Evolutionary conservation across 2,329 filamentous ascomycete genomes (phyloP), one percentile per base, ranked within the genome.

Genomic region (Colletotrichum musae): DNA sequence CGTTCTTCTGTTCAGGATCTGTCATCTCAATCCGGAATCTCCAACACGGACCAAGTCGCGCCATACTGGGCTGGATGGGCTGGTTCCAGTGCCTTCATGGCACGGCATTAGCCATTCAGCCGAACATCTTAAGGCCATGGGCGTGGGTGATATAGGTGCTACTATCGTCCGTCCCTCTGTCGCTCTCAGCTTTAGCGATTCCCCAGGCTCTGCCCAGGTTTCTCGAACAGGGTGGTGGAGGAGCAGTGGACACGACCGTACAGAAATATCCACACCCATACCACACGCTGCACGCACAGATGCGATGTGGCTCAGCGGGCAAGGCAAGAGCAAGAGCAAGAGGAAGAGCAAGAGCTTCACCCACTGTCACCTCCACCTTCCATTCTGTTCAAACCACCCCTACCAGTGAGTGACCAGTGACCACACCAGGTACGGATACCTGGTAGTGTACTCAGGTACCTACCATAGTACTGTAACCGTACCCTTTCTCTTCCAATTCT

Each of bases 41-140:
- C 57, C 70, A 45, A 68, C 64, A 70, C 63, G 76, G 76, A 73
- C 74, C 74, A 73, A 73, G 72, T 60, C 70, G 70, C 72, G 73
- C 75, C 77, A 76, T 75, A 26, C 24, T 59, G 65, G 61, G 41
- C 73, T 73, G 58, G 57, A 70, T 75, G 72, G 74, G 74, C 74
- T 81, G 77, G 79, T 78, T 79, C 78, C 79, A 77, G 77, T 73
- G 72, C 75, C 73, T 75, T 76, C 76, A 77, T 79, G 74, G 76
- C 78, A 82, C 80, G 80, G 80, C 82, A 84, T 84, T 81, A 83
- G 76, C 82, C 80, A 83, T 85, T 84, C 82, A 85, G 82, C 82
- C 82, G 82, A 83, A 76, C 81, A 77, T 77, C 76, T 74, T 80
- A 80, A 79, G 75, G 71, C 78, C 76, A 78, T 78, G 76, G 75